These are phyloP conservation scores for Lasiodiplodia sp. DNA, from an alignment of 2,329 filamentous ascomycete species.

Conservation along the genomic window DNA sequence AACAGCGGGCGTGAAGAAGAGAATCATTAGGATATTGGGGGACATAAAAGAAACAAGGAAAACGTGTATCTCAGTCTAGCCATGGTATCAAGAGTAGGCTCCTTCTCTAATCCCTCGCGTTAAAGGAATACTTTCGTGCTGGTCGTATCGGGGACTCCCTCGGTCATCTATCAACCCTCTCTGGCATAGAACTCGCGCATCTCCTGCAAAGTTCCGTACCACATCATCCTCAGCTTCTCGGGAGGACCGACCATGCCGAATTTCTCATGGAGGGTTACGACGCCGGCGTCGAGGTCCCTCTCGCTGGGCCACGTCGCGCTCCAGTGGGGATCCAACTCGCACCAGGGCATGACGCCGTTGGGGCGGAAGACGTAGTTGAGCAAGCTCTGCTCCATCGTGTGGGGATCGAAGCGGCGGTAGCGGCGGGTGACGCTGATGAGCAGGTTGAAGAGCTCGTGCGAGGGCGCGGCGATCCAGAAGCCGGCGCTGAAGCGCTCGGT, in stretches of 20 bases:
- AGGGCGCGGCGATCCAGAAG: slow-evolving; percentile 52
- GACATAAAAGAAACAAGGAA: background rate
- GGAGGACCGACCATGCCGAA: slow-evolving; percentile 30
- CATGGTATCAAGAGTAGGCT: background rate
- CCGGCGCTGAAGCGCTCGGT: slow-evolving; percentile 49
- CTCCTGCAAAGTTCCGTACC: slow-evolving; percentile 11
- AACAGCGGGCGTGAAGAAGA: background rate
- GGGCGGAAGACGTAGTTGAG: slow-evolving; percentile 54
- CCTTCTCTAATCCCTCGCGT: background rate
- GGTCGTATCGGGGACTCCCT: background rate
- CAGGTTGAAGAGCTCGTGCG: slow-evolving; percentile 48
- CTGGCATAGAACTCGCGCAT: slow-evolving; percentile 16
- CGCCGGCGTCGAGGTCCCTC: slow-evolving; percentile 43
- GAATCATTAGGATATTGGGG: background rate
- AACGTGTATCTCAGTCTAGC: background rate
- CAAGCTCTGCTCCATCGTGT: slow-evolving; percentile 53
- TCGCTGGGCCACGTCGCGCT: slow-evolving; percentile 49
- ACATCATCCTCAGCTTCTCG: slow-evolving; percentile 18
- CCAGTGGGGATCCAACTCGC: slow-evolving; percentile 49
- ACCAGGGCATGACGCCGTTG: slow-evolving; percentile 53
- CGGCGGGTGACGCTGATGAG: slow-evolving; percentile 47
- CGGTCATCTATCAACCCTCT: background rate
- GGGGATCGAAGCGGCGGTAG: slow-evolving; percentile 48
- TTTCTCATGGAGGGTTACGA: slow-evolving; percentile 50
- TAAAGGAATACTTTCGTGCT: background rate